Conservation (phyloP, 805 yeast genomes). For the Candida sakaeoensis region DNA sequence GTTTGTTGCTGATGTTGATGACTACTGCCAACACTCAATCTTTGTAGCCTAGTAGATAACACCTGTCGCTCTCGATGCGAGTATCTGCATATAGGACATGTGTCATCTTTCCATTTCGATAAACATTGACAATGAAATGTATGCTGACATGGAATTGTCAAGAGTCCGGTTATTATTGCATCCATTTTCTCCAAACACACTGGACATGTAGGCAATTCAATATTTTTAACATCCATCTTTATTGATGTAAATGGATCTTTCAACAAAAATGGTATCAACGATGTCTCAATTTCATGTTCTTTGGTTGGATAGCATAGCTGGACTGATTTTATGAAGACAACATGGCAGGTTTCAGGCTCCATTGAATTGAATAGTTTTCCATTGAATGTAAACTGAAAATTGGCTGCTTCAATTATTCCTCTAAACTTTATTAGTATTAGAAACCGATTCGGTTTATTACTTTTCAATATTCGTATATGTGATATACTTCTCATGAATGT, state of each 20-base stretch:
- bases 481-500: constrained; percentile 50
- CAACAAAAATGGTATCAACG: constrained; percentile 59
- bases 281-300: constrained; percentile 15
- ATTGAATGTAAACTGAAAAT: constrained; percentile 62
- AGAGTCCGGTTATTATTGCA: constrained; percentile 68
- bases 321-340: constrained; percentile 63
- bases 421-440: constrained; percentile 76
- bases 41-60: constrained; percentile 1
- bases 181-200: constrained; percentile 91
- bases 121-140: constrained; percentile 88
- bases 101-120: constrained; percentile 84
- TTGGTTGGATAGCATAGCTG: constrained; percentile 27
- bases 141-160: constrained; percentile 90
- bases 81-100: constrained; percentile 88
- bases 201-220: constrained; percentile 88
- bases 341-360: constrained; percentile 87
- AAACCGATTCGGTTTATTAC: constrained; percentile 64
- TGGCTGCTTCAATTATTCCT: constrained; percentile 50
- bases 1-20: no score
- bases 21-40: not conserved
- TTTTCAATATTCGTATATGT: constrained; percentile 69
- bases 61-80: constrained; percentile 37
- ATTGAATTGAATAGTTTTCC: constrained; percentile 77
- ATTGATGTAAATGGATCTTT: constrained; percentile 66
- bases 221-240: constrained; percentile 5